A percentile compares a stretch with the other conserved stretches of the same genome.
These are phyloP conservation scores for Penicillium decumbens DNA, from an alignment of 2,329 filamentous ascomycete species.

Conservation along the genomic window DNA sequence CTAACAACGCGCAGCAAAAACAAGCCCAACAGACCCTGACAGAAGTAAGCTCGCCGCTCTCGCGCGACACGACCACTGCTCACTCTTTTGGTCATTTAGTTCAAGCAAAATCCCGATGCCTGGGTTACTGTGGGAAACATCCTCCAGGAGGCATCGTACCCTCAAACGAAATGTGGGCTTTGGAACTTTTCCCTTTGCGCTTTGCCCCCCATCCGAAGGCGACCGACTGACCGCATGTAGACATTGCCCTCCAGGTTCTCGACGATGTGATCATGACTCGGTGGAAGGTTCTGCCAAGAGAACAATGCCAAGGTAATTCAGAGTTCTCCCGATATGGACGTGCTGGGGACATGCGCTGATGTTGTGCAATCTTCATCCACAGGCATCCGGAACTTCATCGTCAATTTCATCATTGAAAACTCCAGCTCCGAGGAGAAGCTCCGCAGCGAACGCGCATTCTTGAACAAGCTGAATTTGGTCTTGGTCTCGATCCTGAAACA, in stretches of 20 bases:
- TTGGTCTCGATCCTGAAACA: conserved; percentile 97
- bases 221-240: conserved; percentile 47
- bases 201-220: not conserved
- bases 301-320: conserved; percentile 78
- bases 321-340: not conserved
- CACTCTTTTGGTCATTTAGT: conserved; percentile 52
- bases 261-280: conserved; percentile 98
- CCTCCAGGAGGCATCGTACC: conserved; percentile 83
- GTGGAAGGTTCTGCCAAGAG: conserved; percentile 95
- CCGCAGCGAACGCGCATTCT: conserved; percentile 75
- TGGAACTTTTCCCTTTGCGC: not conserved
- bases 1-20: conserved; percentile 67
- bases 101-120: conserved; percentile 97
- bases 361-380: conserved; percentile 10
- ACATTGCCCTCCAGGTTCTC: conserved; percentile 90
- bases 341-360: not conserved
- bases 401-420: conserved; percentile 94
- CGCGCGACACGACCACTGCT: not conserved
- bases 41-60: conserved; percentile 59
- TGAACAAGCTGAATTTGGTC: conserved; percentile 98
- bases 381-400: conserved; percentile 99
- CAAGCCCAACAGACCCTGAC: conserved; percentile 88
- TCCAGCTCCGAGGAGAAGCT: conserved; percentile 86
- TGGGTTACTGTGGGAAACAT: conserved; percentile 98
- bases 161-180: conserved; percentile 87